Evolutionary conservation across 1,284 basidiomycete species (phyloP).

Genomic region (Pseudozyma hubeiensis): DNA sequence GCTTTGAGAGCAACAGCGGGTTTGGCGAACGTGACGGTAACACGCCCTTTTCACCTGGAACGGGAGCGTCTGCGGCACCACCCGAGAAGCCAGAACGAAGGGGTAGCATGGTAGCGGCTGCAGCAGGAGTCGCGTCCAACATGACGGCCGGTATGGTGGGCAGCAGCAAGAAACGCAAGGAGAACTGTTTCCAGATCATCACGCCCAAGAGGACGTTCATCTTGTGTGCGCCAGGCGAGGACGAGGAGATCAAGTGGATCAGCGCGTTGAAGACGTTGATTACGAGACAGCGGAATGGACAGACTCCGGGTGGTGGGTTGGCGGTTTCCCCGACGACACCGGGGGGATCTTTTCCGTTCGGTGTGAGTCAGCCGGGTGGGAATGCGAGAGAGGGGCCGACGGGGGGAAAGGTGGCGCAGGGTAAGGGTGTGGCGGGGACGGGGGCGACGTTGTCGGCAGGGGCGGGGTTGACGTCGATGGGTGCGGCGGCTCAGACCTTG

Average conservation of each 20-base stretch:
- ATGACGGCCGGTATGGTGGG: conserved; percentile 42
- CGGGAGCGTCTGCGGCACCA: conserved; percentile 2
- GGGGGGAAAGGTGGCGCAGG: background rate
- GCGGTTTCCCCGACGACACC: conserved; percentile 36
- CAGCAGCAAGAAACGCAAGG: conserved; percentile 61
- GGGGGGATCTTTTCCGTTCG: conserved; percentile 27
- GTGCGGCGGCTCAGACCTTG: conserved; percentile 40
- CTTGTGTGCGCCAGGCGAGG: conserved; percentile 93
- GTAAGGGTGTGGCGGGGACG: background rate
- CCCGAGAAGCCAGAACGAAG: conserved; percentile 40
- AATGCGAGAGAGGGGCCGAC: no score
- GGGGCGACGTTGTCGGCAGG: background rate
- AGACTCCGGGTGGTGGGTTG: conserved; percentile 25
- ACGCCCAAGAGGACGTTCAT: conserved; percentile 90
- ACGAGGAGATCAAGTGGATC: conserved; percentile 98
- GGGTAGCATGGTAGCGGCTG: conserved; percentile 47
- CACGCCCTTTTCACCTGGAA: conserved; percentile 14
- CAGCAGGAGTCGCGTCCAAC: conserved; percentile 48
- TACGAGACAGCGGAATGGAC: conserved; percentile 65
- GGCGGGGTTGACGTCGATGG: conserved; percentile 30
- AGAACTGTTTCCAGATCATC: conserved; percentile 91
- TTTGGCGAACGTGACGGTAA: conserved; percentile 14
- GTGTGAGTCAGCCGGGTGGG: no score
- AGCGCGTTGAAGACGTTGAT: conserved; percentile 91
- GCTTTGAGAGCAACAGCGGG: conserved; percentile 10